Percentiles rank a stretch among this genome's conserved stretches.
These are phyloP conservation scores for Apiotrichum veenhuisii DNA, from an alignment of 1,284 basidiomycete genomes.

Conservation along the genomic window DNA sequence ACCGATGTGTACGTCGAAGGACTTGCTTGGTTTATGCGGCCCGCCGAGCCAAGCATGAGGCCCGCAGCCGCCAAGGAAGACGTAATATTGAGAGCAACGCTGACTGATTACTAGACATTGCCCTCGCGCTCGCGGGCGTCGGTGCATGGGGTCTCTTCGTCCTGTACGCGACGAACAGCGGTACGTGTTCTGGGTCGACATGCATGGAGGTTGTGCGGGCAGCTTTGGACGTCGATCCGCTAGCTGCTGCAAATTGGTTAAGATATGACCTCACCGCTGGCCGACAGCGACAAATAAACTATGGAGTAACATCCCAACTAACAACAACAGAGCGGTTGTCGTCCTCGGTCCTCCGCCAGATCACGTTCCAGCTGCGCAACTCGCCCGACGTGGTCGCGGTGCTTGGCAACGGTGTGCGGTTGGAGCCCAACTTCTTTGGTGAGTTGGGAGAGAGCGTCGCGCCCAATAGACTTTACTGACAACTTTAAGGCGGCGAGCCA, in stretches of 20 bases:
- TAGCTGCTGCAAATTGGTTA: background rate
- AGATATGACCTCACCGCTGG: background rate
- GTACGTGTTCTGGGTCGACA: slow-evolving; percentile 20
- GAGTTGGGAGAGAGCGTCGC: slow-evolving; percentile 23
- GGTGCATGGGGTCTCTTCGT: slow-evolving; percentile 45
- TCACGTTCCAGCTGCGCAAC: slow-evolving; percentile 47
- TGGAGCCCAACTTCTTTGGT: slow-evolving; percentile 46
- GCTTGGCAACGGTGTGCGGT: slow-evolving; percentile 40
- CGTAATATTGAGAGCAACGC: slow-evolving; percentile 1
- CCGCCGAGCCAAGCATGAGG: too few species aligned
- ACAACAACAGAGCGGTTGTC: slow-evolving; percentile 41
- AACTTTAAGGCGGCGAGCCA: slow-evolving; percentile 43
- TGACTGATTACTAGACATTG: slow-evolving; percentile 28
- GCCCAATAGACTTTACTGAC: slow-evolving; percentile 2
- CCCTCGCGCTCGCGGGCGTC: slow-evolving; percentile 34
- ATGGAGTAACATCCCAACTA: background rate
- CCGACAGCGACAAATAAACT: background rate
- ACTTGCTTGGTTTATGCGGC: background rate
- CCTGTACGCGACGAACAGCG: slow-evolving; percentile 47
- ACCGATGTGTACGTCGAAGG: slow-evolving; percentile 31
- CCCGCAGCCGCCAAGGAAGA: too few species aligned
- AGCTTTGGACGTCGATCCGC: background rate
- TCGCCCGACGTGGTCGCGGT: slow-evolving; percentile 36
- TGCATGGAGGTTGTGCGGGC: too few species aligned
- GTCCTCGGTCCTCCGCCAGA: slow-evolving; percentile 44